Evolutionary conservation across 768 basidiomycete genomes (phyloP).

Genomic region (Boletus speciosus): DNA sequence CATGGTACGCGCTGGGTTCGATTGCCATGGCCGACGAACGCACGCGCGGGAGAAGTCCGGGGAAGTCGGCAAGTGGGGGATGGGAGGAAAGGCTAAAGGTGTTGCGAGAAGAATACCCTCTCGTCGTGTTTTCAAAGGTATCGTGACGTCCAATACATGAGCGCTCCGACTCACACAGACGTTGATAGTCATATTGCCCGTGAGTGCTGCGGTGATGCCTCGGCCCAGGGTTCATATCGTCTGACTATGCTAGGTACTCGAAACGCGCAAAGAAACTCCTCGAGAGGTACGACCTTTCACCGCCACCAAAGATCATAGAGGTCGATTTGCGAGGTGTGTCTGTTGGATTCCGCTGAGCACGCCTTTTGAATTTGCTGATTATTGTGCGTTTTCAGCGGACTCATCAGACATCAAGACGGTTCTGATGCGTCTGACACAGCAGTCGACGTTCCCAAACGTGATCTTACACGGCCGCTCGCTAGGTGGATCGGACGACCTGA

Average conservation of each 20-base stretch:
- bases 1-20: constrained; percentile 51
- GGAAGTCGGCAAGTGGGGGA: constrained; percentile 39
- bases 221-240: neutral
- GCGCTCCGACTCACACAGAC: neutral
- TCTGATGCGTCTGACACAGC: constrained; percentile 61
- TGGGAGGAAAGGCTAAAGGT: constrained; percentile 34
- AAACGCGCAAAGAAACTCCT: constrained; percentile 47
- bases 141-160: constrained; percentile 8
- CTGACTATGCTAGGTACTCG: constrained; percentile 19
- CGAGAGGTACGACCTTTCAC: constrained; percentile 53
- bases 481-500: constrained; percentile 64
- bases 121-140: constrained; percentile 83
- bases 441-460: constrained; percentile 73
- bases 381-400: constrained; percentile 45
- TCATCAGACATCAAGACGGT: constrained; percentile 59
- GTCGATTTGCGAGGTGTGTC: constrained; percentile 65
- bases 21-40: neutral
- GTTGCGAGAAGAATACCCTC: constrained; percentile 51
- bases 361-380: neutral
- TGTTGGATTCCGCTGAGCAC: too few relatives aligned
- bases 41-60: constrained; percentile 11
- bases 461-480: constrained; percentile 60
- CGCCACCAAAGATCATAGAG: constrained; percentile 67
- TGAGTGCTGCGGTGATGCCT: constrained; percentile 34
- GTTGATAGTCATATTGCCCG: constrained; percentile 69